Base-by-base conservation (phyloP, 257 asterid species). In the Solanum boliviense region DNA sequence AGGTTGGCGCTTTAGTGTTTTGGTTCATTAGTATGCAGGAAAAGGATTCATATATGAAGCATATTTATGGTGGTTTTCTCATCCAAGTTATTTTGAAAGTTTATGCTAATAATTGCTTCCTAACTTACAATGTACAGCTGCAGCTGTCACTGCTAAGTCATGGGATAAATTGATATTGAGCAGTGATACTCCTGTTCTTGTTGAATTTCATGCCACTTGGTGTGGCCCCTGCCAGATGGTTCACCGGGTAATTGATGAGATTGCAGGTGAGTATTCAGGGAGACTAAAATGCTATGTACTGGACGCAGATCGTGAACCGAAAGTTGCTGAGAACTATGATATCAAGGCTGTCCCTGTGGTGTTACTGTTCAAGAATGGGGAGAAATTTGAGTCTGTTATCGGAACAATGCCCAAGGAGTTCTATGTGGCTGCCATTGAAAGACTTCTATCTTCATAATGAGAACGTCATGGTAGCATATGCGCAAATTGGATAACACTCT, bases 151-250 rank as follows among this genome's bases (percentile, higher is more conserved):
- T 38, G 92, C 94, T 60, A 94, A 91, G 75, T 95, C 99, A 29
- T 95, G 98, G 98, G 93, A 95, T 83, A 92, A 95, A 82, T 89
- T 93, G 91, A 87, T 97, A 76, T 76, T 93, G 82, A 85, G 86
- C 60, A 95, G 98, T 32, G 94, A 95, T 15, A 21, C 85, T 12
- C 96, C 98, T 13, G 99, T 95, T 58, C 97, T 95, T 3, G 98
- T 97, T 27, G 98, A 95, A 86, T 95, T 97, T 86, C 92, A 93
- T 27, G 93, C 99, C 36, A 93, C 95, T 87, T 97, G 99, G 98
- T 97, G 98, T 88, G 99, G 98, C 35, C 99, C 98, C 23, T 97
- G 98, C 90, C 92, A 92, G 86, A 95, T 97, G 98, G 98, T 95
- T 87, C 98, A 97, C 72, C 94, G 98, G 82, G 95, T 95, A 32